Evolutionary conservation across 768 basidiomycete species (phyloP), one percentile per base, ranked within the genome.

Genomic region (Suillus plorans): DNA sequence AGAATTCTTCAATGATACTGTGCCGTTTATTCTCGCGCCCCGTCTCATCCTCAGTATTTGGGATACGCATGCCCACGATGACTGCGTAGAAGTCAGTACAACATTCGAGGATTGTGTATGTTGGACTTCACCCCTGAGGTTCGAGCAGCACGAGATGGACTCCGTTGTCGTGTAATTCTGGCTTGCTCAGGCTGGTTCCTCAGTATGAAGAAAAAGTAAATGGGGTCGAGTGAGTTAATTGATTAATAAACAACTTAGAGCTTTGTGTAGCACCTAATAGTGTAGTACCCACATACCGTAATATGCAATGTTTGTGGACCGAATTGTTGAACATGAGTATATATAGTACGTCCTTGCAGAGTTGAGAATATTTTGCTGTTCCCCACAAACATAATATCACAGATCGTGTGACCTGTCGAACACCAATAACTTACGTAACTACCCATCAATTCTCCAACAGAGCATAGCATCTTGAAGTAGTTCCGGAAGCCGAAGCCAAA

Each of bases 1-100:
- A 9, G 52, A 53, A 10, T 12, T 53, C 28, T 53, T 31, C 52
- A 53, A 31, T 28, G 28, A 18, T 31, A 31, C 28, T 2, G 28
- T 9, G 9, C 52, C 52, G 12, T 53, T 53, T 31, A 53, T 53
- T 53, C 52, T 53, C 18, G 52, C 52, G 0, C 52, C 52, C 52
- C 52, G 52, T 53, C 52, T 53, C 8, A 53, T 53, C 18, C 31
- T 53, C 52, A 31, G 52, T 53, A 28, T 53, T 53, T 53, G 52
- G 52, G 52, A 53, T 31, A 53, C 52, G 2, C 52, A 53, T 20
- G 52, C 52, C 16, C 16, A 31, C 1, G 52, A 53, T 5, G 2
- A 53, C 7, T 53, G 52, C 28, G 8, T 28, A 5, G 28, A 53
- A 16, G 28, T 31, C 16, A 52, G 50, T 16, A 31, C 16, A 10